Conservation (phyloP, 768 basidiomycete species). For the Exidia glandulosa region DNA sequence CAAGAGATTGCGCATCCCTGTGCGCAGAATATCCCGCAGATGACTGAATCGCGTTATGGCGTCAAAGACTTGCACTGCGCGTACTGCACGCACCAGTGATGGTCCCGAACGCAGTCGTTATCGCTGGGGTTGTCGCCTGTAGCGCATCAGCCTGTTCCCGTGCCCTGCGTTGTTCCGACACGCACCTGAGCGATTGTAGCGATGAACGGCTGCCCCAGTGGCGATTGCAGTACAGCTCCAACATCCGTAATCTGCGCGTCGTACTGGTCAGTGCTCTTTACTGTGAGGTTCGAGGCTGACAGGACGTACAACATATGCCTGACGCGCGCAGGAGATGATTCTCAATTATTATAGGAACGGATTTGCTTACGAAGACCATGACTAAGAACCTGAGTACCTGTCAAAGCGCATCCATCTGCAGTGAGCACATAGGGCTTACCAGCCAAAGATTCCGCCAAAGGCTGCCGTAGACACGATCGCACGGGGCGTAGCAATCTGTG, state of each 20-base stretch:
- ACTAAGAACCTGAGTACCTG: too few species aligned
- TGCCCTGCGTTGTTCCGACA: background rate
- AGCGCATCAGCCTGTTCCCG: background rate
- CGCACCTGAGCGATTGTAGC: constrained; percentile 1
- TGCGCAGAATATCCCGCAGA: constrained; percentile 1
- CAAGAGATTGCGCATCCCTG: constrained; percentile 4
- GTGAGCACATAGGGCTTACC: background rate
- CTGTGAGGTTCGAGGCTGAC: too few species aligned
- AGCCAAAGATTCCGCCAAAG: constrained; percentile 1
- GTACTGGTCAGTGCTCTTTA: too few species aligned
- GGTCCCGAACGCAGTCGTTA: background rate
- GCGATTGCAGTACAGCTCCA: background rate
- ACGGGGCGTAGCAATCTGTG: constrained; percentile 6
- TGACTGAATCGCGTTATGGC: too few species aligned
- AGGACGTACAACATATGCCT: too few species aligned
- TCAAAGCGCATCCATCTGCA: too few species aligned
- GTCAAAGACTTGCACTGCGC: too few species aligned
- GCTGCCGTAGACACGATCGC: constrained; percentile 7
- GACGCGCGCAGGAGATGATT: too few species aligned
- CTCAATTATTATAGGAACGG: too few species aligned
- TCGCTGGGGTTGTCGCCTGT: background rate
- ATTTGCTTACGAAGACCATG: too few species aligned
- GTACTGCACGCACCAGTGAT: background rate
- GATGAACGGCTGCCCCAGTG: constrained; percentile 4
- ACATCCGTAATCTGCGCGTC: constrained; percentile 1